Evolutionary conservation across 257 asterid genomes (phyloP).

Genomic region (Scutellaria minor): DNA sequence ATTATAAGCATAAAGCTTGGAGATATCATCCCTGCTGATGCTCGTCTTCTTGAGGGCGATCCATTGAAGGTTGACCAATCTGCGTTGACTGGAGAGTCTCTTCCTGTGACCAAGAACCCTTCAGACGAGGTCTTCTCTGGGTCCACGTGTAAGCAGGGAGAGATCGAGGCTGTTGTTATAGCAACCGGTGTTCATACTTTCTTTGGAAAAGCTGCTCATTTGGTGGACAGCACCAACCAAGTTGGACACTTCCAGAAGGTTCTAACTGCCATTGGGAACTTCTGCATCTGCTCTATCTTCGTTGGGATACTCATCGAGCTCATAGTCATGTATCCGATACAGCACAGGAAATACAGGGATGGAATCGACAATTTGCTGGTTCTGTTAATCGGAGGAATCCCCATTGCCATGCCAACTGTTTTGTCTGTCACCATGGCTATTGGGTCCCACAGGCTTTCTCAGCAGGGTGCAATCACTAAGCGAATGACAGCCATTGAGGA

Average conservation of each 20-base stretch:
- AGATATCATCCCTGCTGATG: slow-evolving; percentile 92
- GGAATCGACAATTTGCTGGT: slow-evolving; percentile 93
- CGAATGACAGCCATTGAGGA: slow-evolving; percentile 98
- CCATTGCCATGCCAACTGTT: slow-evolving; percentile 96
- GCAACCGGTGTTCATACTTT: slow-evolving; percentile 96
- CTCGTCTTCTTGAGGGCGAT: slow-evolving; percentile 97
- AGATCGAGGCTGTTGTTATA: slow-evolving; percentile 89
- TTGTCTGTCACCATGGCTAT: slow-evolving; percentile 95
- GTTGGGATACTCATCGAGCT: slow-evolving; percentile 75
- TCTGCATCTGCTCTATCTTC: slow-evolving; percentile 88
- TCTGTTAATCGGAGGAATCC: slow-evolving; percentile 89
- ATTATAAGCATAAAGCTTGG: slow-evolving; percentile 87
- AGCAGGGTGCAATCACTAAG: slow-evolving; percentile 94
- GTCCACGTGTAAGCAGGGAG: slow-evolving; percentile 95
- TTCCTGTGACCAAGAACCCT: slow-evolving; percentile 79
- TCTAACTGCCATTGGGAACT: slow-evolving; percentile 92
- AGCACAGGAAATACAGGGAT: slow-evolving; percentile 79
- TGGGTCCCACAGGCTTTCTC: slow-evolving; percentile 87
- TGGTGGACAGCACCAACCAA: slow-evolving; percentile 92
- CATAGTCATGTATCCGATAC: slow-evolving; percentile 92
- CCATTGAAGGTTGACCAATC: slow-evolving; percentile 87
- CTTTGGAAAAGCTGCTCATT: slow-evolving; percentile 98
- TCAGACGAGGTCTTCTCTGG: slow-evolving; percentile 93
- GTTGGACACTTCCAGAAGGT: slow-evolving; percentile 96
- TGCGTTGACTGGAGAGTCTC: slow-evolving; percentile 93